Evolutionary conservation across 495 filamentous ascomycete genomes (phyloP), one percentile per base, ranked within the genome.

Genomic region (Cercophora samala): DNA sequence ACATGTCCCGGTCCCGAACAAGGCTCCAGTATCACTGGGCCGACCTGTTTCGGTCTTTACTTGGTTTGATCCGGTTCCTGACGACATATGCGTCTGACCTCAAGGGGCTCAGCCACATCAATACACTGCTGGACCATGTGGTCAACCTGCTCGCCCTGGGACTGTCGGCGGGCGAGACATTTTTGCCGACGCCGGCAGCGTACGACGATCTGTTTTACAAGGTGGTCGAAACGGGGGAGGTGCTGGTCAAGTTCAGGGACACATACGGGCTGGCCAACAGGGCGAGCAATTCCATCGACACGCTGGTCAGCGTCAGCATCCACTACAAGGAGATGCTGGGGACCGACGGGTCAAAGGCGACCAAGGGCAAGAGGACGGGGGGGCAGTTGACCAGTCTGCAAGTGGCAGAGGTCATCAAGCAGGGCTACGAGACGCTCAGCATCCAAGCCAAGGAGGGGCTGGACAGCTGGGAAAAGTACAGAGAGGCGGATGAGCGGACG

Each of bases 181-280:
- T 98, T 78, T 87, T 98, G n/a, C 96, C 96, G 0, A 91, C 90
- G 64, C 87, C 93, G 22, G 83, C 90, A 51, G 89, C 90, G 22
- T 97, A 97, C 75, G 95, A 99, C 72, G 96, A 98, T 73, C 83
- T 99, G 13, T 97, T 99, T 79, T 99, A 99, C 83, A 99, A 99
- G 79, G 84, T 99, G 17, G 92, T 98, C 59, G 95, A 99, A 77
- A 90, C 87, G 18, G 93, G 93, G 3, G 92, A 97, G 58, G 85
- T 92, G 42, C 83, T 99, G 51, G 79, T 85, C 24, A 93, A 92
- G 77, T 97, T 97, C 78, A 86, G 92, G 22, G 88, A 91, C 70
- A 88, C 84, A 2, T 97, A 93, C 77, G 71, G 75, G 5, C 74
- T 91, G 52, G 75, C 75, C 8, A 82, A 81, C 56, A 76, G 85